A percentile compares a stretch with the other conserved stretches of the same genome.
These are phyloP conservation scores for Fusarium brevicatenulatum DNA, from an alignment of 2,329 filamentous ascomycete species.

Conservation along the genomic window DNA sequence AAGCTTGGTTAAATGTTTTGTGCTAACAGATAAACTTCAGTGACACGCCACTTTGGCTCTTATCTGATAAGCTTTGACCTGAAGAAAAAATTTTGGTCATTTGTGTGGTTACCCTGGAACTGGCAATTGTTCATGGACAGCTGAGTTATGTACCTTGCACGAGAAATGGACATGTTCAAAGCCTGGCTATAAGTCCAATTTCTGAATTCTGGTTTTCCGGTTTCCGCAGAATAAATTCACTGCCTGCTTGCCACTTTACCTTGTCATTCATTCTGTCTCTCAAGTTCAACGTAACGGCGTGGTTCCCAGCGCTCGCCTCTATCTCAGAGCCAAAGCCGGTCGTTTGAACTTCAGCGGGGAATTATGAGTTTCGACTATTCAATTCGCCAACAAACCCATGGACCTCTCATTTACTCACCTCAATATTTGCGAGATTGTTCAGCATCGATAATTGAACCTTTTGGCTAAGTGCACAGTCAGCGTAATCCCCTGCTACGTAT, in stretches of 20 bases:
- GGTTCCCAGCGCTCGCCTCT: no score
- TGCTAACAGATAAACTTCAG: neutral
- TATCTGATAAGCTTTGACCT: neutral
- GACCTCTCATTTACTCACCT: no score
- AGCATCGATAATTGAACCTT: accelerated
- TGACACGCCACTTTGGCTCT: accelerated
- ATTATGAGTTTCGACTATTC: accelerated
- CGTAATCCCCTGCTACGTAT: accelerated
- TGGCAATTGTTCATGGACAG: neutral
- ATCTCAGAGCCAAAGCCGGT: no score
- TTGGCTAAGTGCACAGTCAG: accelerated
- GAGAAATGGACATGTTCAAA: accelerated
- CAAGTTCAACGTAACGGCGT: no score
- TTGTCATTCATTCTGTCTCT: no score
- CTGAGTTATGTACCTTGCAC: neutral
- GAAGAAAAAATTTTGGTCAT: neutral
- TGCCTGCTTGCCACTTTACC: neutral
- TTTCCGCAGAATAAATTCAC: neutral
- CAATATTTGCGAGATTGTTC: neutral
- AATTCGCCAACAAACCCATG: accelerated
- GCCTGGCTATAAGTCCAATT: neutral
- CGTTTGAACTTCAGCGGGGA: accelerated
- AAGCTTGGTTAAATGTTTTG: neutral
- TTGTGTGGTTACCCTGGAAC: neutral
- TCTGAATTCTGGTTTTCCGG: accelerated